These are phyloP conservation scores for Tolypocladium tropicale DNA, from an alignment of 2,329 filamentous ascomycete genomes.

Conservation along the genomic window DNA sequence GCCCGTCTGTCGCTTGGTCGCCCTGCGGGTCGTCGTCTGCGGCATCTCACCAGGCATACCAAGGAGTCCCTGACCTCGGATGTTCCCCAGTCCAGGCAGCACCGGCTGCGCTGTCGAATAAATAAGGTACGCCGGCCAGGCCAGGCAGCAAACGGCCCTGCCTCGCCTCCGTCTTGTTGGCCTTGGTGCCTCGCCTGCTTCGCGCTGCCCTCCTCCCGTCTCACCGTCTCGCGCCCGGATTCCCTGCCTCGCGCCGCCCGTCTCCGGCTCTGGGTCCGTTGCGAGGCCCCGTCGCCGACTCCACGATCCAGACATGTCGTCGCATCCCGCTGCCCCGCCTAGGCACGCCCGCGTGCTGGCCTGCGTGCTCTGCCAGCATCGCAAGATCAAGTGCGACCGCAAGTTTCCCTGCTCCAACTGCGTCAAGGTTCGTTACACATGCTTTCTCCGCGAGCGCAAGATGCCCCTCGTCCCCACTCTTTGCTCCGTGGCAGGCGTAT, in stretches of 20 bases:
- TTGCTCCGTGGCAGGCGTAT: neutral
- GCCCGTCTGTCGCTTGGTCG: neutral
- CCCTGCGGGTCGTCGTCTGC: neutral
- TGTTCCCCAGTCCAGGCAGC: neutral
- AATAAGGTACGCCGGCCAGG: neutral
- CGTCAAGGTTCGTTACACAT: constrained; percentile 36
- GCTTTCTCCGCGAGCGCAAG: neutral
- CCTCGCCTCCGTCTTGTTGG: neutral
- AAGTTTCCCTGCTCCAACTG: constrained; percentile 50
- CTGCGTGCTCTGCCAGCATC: constrained; percentile 48
- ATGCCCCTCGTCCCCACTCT: neutral
- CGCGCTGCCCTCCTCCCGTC: neutral
- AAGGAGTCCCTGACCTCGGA: neutral
- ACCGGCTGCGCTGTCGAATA: neutral
- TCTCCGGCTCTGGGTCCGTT: neutral
- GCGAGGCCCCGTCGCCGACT: neutral
- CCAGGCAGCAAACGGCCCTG: neutral
- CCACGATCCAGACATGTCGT: constrained; percentile 18
- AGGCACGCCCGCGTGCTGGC: constrained; percentile 38
- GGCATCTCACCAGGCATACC: neutral
- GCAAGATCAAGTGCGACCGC: constrained; percentile 54
- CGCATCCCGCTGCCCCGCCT: constrained; percentile 13
- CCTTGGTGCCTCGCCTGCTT: neutral
- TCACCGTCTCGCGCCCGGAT: neutral
- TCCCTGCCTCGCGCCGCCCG: neutral